Base-by-base conservation (phyloP, 1,284 basidiomycete genomes). In the Cutaneotrichosporon cyanovorans region DNA sequence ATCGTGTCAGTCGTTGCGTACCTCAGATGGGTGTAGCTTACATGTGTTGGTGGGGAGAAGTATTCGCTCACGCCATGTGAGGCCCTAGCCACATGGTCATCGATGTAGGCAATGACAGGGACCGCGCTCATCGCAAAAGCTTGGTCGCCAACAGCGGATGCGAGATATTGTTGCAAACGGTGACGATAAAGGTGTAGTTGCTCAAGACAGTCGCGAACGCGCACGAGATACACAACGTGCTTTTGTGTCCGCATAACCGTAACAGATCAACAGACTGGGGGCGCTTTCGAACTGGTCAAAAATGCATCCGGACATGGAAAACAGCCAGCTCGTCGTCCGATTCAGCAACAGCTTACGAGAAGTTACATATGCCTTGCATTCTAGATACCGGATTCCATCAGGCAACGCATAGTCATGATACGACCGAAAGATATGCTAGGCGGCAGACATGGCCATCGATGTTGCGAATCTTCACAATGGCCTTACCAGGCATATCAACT, bases 381-480 rank as follows among this genome's bases (percentile, higher is more conserved):
- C 7, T 20, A 28, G 15, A 7, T 12, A n/a, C n/a, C n/a, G n/a
- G n/a, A n/a, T n/a, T n/a, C n/a, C n/a, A n/a, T n/a, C n/a, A n/a
- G n/a, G n/a, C n/a, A n/a, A n/a, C n/a, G 37, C 21, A 30, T n/a
- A 28, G 7, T 19, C 35, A 50, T 20, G 31, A 33, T 10, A 38
- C 50, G 11, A 51, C 37, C 0, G 22, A n/a, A 2, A 43, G 62
- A 55, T 38, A 51, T 3, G 74, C 76, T 9, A 73, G 65, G 30
- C 76, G 61, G 46, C 71, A 74, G 4, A 75, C 51, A 0, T 58
- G 57, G 3, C 73, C 73, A 35, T 75, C 67, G 19, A 72, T 65
- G 51, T 78, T 74, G 28, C 74, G 65, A 2, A 77, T 49, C 53
- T 74, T 74, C 19, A 77, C 73, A 5, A 77, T 44, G 1, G 63